phyloP scores from a whole-genome alignment of 1,139 yeast genomes.

The Nadsonia commutata region DNA sequence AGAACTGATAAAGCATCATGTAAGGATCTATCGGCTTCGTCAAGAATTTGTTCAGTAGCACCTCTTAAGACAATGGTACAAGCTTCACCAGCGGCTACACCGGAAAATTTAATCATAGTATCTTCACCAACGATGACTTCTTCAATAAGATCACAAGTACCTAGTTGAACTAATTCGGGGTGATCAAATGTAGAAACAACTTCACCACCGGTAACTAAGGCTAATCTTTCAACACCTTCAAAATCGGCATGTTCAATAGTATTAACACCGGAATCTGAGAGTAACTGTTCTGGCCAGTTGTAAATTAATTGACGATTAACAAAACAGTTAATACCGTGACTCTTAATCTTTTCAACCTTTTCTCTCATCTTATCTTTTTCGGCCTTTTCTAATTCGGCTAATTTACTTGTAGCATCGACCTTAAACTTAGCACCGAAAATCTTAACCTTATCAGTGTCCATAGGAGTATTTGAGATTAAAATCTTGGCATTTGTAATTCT shows the following conservation, averaged over 20 bases:
- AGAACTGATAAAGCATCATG: conserved; percentile 94
- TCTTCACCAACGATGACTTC: conserved; percentile 90
- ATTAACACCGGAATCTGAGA: conserved; percentile 75
- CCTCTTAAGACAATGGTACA: conserved; percentile 94
- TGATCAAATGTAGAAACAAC: conserved; percentile 93
- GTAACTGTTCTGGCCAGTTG: conserved; percentile 94
- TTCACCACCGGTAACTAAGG: conserved; percentile 95
- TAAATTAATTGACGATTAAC: conserved; percentile 92
- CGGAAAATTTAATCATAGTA: conserved; percentile 72
- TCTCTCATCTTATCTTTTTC: conserved; percentile 86
- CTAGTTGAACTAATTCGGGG: conserved; percentile 75
- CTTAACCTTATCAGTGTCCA: conserved; percentile 96
- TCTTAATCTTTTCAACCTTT: conserved; percentile 78
- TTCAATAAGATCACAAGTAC: conserved; percentile 80
- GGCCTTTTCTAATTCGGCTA: conserved; percentile 92
- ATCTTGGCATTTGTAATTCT: conserved; percentile 70
- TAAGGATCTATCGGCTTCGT: conserved; percentile 92
- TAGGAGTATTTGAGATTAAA: conserved; percentile 85
- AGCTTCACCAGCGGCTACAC: conserved; percentile 92
- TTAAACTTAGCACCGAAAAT: conserved; percentile 96
- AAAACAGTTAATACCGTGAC: conserved; percentile 72
- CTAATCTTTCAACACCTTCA: conserved; percentile 93
- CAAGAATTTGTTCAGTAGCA: conserved; percentile 90
- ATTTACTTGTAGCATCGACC: conserved; percentile 86
- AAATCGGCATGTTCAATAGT: conserved; percentile 97